Percentiles rank a stretch among this genome's conserved stretches.
phyloP scores from a whole-genome alignment of 208 protist species.

The Lotmaria passim region DNA sequence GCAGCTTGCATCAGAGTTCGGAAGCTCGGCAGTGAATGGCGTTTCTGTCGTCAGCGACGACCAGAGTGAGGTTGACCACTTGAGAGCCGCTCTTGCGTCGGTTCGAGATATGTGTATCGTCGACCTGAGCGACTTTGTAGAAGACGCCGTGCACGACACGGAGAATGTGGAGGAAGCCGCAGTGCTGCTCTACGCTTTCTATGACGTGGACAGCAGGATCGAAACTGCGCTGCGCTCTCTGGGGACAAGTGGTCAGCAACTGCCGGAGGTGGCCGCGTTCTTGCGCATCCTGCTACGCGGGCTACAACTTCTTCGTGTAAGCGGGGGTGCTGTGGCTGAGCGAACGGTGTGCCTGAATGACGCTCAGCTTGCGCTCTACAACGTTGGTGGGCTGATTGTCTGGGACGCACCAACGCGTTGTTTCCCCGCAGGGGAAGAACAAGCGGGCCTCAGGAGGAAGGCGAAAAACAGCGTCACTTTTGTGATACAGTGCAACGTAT shows the following conservation, averaged over 20 bases:
- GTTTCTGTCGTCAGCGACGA: neutral
- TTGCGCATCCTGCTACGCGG: neutral
- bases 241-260: neutral
- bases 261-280: neutral
- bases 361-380: neutral
- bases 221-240: constrained; percentile 3
- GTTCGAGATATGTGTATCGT: neutral
- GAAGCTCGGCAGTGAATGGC: too few species aligned
- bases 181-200: constrained; percentile 2
- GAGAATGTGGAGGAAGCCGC: constrained; percentile 8
- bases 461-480: neutral
- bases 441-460: too few species aligned
- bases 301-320: neutral
- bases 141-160: neutral
- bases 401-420: constrained; percentile 5
- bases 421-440: neutral
- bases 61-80: too few species aligned
- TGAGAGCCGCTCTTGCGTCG: neutral
- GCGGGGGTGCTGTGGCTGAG: neutral
- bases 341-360: neutral
- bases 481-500: neutral
- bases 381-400: constrained; percentile 1
- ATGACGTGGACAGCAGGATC: neutral
- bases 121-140: neutral
- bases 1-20: neutral